phyloP scores from a whole-genome alignment of 306 rosid genomes.

The Inga laurina region DNA sequence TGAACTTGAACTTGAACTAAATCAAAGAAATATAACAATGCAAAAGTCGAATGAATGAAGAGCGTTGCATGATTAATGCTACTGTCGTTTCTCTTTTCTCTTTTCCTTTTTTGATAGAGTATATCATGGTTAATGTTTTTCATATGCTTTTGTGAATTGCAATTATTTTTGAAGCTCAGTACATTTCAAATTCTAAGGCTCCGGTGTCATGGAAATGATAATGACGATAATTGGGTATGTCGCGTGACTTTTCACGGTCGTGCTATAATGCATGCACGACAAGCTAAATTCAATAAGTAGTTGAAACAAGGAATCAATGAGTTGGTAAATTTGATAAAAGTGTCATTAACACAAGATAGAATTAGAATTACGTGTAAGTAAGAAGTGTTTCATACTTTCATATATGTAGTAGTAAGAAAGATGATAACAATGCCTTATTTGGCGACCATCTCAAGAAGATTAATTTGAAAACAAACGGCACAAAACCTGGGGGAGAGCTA shows the following conservation, averaged over 20 bases:
- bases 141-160: slow-evolving; percentile 6
- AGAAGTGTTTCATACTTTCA: neutral
- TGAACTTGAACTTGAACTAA: neutral
- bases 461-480: neutral
- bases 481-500: neutral
- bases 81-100: neutral
- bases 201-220: neutral
- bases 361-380: neutral
- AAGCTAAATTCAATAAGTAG: neutral
- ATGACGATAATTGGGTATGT: neutral
- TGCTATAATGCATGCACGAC: neutral
- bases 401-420: neutral
- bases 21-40: neutral
- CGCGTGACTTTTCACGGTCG: neutral
- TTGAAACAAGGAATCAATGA: neutral
- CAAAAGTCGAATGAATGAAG: neutral
- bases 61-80: slow-evolving; percentile 15
- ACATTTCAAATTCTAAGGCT: neutral
- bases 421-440: neutral
- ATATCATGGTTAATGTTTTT: slow-evolving; percentile 8
- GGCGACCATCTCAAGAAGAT: neutral
- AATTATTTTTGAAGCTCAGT: neutral
- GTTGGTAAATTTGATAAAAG: neutral
- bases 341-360: neutral
- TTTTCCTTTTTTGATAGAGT: neutral